Conservation (phyloP, 169 alveolate genomes). For the Plasmodium fragile region DNA sequence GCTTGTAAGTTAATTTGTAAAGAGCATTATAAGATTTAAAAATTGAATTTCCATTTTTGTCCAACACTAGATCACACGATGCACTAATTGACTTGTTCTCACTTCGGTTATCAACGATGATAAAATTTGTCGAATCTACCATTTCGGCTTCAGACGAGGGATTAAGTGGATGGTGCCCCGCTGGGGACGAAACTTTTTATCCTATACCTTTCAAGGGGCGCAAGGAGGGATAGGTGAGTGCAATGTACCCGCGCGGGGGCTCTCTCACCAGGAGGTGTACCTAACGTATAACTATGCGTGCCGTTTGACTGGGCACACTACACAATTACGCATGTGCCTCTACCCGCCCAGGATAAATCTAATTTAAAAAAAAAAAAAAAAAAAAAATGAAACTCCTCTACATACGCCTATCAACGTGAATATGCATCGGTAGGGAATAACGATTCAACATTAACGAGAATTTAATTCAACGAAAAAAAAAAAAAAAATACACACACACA, state of each 20-base stretch:
- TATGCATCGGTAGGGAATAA: not conserved
- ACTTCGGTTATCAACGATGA: not conserved
- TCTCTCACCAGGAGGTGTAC: not conserved
- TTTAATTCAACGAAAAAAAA: not conserved
- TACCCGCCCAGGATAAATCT: not conserved
- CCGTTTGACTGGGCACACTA: not conserved
- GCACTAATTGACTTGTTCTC: constrained; percentile 21
- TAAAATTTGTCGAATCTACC: not conserved
- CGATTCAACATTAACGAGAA: not conserved
- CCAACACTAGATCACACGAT: constrained; percentile 49
- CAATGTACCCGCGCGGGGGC: not conserved
- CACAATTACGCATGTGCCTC: not conserved
- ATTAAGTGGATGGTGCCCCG: not conserved
- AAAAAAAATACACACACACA: not conserved
- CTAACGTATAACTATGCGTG: not conserved
- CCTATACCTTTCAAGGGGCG: not conserved
- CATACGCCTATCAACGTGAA: not conserved
- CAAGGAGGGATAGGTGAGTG: not conserved
- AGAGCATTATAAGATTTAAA: constrained; percentile 39
- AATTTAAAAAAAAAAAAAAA: not conserved
- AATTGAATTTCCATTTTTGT: constrained; percentile 60
- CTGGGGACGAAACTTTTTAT: not conserved
- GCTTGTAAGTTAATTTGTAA: constrained; percentile 53
- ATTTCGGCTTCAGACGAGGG: not conserved
- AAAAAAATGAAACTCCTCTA: not conserved